These are phyloP conservation scores for Gamsiella multidivaricata DNA, from an alignment of 192 early-diverging fungal species.

Conservation along the genomic window DNA sequence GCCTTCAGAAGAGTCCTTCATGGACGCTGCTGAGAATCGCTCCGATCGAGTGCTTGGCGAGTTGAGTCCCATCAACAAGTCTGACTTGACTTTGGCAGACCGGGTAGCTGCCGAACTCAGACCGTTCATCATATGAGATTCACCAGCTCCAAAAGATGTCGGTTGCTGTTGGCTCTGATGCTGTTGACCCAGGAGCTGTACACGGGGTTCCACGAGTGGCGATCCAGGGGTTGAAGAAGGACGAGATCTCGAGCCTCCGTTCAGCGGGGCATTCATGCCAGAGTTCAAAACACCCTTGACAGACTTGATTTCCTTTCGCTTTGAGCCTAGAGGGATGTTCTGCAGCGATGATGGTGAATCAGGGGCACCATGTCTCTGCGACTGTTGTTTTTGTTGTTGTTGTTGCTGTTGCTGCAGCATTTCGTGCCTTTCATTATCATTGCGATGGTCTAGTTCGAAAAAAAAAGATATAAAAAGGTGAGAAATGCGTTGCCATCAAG, in stretches of 20 bases:
- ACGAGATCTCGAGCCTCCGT: slow-evolving; percentile 37
- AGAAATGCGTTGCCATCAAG: no score
- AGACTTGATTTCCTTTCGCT: slow-evolving; percentile 52
- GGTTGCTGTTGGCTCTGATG: slow-evolving; percentile 12
- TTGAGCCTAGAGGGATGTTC: slow-evolving; percentile 42
- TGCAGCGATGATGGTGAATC: slow-evolving; percentile 43
- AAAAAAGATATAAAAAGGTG: background rate
- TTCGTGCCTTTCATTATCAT: background rate
- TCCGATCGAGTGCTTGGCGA: slow-evolving; percentile 31
- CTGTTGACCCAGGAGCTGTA: slow-evolving; percentile 18
- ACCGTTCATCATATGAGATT: slow-evolving; percentile 22
- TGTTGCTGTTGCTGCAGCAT: background rate
- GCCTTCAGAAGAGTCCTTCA: slow-evolving; percentile 13
- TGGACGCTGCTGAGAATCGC: slow-evolving; percentile 12
- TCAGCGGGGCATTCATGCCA: slow-evolving; percentile 49
- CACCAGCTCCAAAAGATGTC: slow-evolving; percentile 29
- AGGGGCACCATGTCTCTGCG: slow-evolving; percentile 10
- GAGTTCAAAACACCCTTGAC: slow-evolving; percentile 54
- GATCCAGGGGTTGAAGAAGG: slow-evolving; percentile 49
- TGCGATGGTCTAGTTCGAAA: background rate
- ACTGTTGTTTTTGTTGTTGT: slow-evolving; percentile 12
- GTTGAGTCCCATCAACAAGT: slow-evolving; percentile 50
- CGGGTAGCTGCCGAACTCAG: slow-evolving; percentile 22
- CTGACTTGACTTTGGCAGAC: slow-evolving; percentile 52
- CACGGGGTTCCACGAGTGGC: slow-evolving; percentile 22